Evolutionary conservation across 345 rosid species (phyloP).

Genomic region (Salix exigua): DNA sequence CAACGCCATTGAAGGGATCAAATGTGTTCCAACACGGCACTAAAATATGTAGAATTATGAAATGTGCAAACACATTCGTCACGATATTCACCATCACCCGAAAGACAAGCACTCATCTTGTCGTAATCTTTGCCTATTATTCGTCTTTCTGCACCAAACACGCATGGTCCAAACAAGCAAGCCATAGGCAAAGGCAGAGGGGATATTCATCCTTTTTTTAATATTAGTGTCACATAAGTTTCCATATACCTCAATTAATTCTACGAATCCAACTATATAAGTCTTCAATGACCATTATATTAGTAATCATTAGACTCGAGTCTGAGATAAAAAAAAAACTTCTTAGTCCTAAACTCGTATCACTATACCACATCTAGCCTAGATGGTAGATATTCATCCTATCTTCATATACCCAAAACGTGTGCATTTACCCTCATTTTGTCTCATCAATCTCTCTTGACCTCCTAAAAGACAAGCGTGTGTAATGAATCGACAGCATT

Average conservation of each 20-base stretch:
- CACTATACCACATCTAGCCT: accelerated
- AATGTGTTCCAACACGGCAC: slow-evolving; percentile 5
- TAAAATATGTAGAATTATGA: background rate
- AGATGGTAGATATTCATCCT: too few relatives aligned
- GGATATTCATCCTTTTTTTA: too few relatives aligned
- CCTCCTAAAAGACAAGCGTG: background rate
- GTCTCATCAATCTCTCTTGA: background rate
- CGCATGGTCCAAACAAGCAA: background rate
- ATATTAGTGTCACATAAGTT: accelerated
- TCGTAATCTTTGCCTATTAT: background rate
- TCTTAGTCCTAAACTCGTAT: too few relatives aligned
- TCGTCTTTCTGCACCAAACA: background rate
- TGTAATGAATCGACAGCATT: too few relatives aligned
- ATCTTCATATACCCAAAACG: background rate
- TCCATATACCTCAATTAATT: accelerated
- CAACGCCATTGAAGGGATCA: background rate
- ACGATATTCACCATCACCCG: background rate
- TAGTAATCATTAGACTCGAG: accelerated
- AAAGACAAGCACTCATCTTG: background rate
- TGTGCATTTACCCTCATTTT: background rate
- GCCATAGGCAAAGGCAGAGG: too few relatives aligned
- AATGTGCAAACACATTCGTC: background rate
- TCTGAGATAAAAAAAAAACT: too few relatives aligned
- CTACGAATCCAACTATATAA: accelerated
- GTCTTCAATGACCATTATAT: accelerated